Evolutionary conservation across 2,329 filamentous ascomycete genomes (phyloP).

Genomic region (Fusarium sp.): DNA sequence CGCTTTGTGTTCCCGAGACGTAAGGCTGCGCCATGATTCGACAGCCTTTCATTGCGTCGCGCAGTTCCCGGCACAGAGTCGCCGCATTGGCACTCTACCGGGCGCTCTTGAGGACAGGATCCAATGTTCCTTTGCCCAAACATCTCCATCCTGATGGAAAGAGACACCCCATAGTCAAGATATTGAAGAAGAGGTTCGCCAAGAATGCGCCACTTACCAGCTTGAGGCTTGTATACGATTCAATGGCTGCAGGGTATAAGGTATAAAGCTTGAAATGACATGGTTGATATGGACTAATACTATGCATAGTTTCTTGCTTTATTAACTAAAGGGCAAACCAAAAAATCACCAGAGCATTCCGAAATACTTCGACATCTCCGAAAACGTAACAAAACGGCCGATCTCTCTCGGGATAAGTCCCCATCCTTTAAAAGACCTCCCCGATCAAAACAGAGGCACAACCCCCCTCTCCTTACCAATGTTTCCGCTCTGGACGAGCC

Average conservation of each 20-base stretch:
- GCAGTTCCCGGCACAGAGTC: slow-evolving; percentile 64
- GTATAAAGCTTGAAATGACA: slow-evolving; percentile 50
- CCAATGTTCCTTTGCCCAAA: slow-evolving; percentile 64
- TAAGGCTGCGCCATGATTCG: slow-evolving; percentile 46
- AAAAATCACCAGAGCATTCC: slow-evolving; percentile 56
- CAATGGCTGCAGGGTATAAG: slow-evolving; percentile 77
- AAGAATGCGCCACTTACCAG: slow-evolving; percentile 70
- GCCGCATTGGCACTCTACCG: slow-evolving; percentile 78
- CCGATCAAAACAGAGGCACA: slow-evolving; percentile 30
- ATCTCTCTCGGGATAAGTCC: slow-evolving; percentile 36
- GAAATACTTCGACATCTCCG: slow-evolving; percentile 59
- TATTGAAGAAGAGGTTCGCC: slow-evolving; percentile 73
- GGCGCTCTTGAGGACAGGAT: slow-evolving; percentile 72
- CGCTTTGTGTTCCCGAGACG: background rate
- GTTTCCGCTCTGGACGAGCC: slow-evolving; percentile 51
- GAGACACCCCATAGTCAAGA: slow-evolving; percentile 63
- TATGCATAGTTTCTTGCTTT: slow-evolving; percentile 57
- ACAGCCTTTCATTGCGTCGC: slow-evolving; percentile 60
- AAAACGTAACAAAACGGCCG: slow-evolving; percentile 42
- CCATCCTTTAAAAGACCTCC: slow-evolving; percentile 8
- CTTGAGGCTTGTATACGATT: slow-evolving; percentile 69
- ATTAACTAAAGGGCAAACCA: slow-evolving; percentile 54
- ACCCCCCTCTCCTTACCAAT: slow-evolving; percentile 51
- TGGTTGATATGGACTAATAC: slow-evolving; percentile 10
- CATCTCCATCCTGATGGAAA: slow-evolving; percentile 51